Evolutionary conservation across 805 yeast genomes (phyloP), one percentile per base, ranked within the genome.

Genomic region (Babjeviella inositovora): DNA sequence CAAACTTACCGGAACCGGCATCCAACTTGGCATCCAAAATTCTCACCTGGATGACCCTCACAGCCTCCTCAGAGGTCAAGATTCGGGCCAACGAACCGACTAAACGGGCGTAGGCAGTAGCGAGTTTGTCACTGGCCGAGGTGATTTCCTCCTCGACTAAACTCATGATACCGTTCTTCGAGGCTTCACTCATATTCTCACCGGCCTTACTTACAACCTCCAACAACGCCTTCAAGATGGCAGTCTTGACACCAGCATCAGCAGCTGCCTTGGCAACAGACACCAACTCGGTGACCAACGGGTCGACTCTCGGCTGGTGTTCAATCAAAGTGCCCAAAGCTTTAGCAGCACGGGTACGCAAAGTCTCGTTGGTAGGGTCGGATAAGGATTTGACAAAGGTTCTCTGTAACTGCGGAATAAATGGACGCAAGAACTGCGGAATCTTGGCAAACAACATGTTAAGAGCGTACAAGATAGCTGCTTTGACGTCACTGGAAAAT

Each of bases 371-470:
- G 2, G 65, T 39, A 2, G 77, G 57, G 50, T 90, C 98, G 24
- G 81, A 64, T 33, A 90, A 57, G 2, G 94, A 79, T 43, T 92
- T 77, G 19, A 87, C 93, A 53, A 90, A 90, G 2, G 98, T 90
- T 44, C 99, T 68, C 53, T 90, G 98, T 35, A 90, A 62, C 54
- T 90, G 99, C 6, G 99, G 99, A 48, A 90, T 70, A 46, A 90
- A 90, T 9, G 99, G 98, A 40, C 87, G 69, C 47, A 90, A 61
- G 45, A 81, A 80, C 41, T 76, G 81, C 2, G 98, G 95, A 35
- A 87, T 77, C 55, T 82, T 79, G 13, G 53, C 52, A 38, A 90
- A 70, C 41, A 92, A 54, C 32, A 66, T 66, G 41, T 76, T 77
- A 45, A 92, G 62, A 1, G 97, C 93, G 31, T 63, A 61, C 39